phyloP scores from a whole-genome alignment of 225 moss, liverwort and hornwort species.

The Pleurozium schreberi region DNA sequence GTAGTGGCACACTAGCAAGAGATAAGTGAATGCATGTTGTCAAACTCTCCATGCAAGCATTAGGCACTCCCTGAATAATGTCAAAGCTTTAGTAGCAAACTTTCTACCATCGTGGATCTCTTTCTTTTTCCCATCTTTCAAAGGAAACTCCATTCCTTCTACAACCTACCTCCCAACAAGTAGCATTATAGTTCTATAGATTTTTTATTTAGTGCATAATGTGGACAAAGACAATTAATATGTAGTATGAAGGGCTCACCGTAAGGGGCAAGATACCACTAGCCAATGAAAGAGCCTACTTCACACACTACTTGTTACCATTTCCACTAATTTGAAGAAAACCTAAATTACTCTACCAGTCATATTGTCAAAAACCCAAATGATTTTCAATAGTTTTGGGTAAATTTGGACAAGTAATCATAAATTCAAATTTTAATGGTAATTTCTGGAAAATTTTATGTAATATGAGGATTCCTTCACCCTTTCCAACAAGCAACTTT shows the following conservation, averaged over 20 bases:
- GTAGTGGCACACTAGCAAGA: fast-evolving
- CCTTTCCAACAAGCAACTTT: background rate
- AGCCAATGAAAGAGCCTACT: background rate
- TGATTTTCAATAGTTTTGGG: no score
- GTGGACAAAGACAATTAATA: background rate
- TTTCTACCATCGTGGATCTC: background rate
- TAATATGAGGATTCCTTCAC: background rate
- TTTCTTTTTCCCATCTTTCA: background rate
- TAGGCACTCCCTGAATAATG: fast-evolving
- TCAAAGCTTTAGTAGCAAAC: background rate
- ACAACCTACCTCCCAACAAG: no score
- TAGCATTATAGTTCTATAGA: fast-evolving
- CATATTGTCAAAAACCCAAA: no score
- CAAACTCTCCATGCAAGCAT: background rate
- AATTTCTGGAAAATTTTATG: fast-evolving
- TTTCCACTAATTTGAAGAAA: fast-evolving
- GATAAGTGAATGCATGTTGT: background rate
- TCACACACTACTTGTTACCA: fast-evolving
- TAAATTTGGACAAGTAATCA: fast-evolving
- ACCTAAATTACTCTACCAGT: fast-evolving
- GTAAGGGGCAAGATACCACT: fast-evolving
- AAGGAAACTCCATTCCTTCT: no score
- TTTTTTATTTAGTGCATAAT: fast-evolving
- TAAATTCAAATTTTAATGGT: fast-evolving
- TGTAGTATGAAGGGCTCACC: background rate